These are phyloP conservation scores for Sporothrix mexicana DNA, from an alignment of 2,329 filamentous ascomycete genomes.

Conservation along the genomic window DNA sequence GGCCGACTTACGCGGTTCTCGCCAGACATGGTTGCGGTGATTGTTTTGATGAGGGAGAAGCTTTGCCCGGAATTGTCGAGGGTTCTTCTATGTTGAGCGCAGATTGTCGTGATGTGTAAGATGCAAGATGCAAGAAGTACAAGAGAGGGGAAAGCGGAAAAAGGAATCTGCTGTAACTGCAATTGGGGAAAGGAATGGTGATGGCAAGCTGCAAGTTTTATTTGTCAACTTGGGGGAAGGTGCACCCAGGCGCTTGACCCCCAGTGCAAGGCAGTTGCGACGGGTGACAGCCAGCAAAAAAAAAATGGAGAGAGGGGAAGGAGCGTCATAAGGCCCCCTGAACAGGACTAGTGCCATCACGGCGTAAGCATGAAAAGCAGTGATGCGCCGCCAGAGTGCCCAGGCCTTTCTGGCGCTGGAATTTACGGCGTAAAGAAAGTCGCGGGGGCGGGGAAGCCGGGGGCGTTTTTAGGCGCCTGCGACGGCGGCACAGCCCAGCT, in stretches of 20 bases:
- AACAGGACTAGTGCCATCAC: conserved; percentile 6
- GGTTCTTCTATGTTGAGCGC: too few relatives aligned
- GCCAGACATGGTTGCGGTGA: conserved; percentile 30
- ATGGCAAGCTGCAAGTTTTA: background rate
- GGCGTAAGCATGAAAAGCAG: background rate
- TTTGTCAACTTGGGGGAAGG: conserved; percentile 8
- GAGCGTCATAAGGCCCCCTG: conserved; percentile 21
- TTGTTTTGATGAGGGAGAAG: background rate
- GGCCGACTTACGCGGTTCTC: conserved; percentile 33
- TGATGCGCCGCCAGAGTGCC: background rate
- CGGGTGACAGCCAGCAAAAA: background rate
- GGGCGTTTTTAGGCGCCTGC: background rate
- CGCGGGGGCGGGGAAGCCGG: conserved; percentile 18
- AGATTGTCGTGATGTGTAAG: background rate
- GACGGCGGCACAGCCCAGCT: conserved; percentile 5
- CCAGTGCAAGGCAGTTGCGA: conserved; percentile 18
- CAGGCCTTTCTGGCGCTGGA: background rate
- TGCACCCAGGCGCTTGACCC: background rate
- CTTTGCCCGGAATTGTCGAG: too few relatives aligned
- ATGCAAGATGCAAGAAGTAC: background rate
- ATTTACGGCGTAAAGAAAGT: background rate
- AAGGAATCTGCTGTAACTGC: background rate
- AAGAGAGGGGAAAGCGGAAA: background rate
- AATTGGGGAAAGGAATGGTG: conserved; percentile 4
- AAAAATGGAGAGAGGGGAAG: conserved; percentile 4